Conservation (phyloP, 202 grass and related monocot genomes). For the Alloteropsis angusta region DNA sequence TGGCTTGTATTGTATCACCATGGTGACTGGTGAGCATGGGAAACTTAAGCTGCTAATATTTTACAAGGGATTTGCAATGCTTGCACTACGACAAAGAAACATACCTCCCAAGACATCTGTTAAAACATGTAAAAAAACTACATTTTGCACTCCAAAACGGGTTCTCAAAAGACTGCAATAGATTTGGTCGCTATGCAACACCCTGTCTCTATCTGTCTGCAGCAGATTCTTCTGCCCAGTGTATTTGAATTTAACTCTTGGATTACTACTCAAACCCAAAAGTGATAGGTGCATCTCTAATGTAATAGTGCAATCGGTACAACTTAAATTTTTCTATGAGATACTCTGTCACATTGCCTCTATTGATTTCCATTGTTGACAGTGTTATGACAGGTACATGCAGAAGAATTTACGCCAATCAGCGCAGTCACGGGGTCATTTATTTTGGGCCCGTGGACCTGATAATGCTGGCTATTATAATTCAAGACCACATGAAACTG, state of each 20-base stretch:
- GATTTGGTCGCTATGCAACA: background rate
- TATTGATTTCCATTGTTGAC: constrained; percentile 25
- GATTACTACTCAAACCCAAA: background rate
- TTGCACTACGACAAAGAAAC: background rate
- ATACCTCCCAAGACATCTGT: background rate
- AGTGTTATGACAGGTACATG: constrained; percentile 97
- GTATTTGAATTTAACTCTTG: background rate
- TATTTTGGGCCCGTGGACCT: constrained; percentile 87
- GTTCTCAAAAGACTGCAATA: background rate
- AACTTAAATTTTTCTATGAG: background rate
- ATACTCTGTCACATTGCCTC: constrained; percentile 15
- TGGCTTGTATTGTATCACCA: background rate
- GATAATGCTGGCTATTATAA: constrained; percentile 95
- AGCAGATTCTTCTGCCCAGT: background rate
- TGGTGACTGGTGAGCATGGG: background rate
- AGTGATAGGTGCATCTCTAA: background rate
- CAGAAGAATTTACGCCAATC: constrained; percentile 68
- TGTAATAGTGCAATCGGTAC: background rate
- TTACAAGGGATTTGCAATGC: background rate
- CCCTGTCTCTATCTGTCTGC: background rate
- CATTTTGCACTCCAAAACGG: background rate
- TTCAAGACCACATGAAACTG: constrained; percentile 81
- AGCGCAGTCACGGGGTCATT: constrained; percentile 62
- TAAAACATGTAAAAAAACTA: background rate
- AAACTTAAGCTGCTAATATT: background rate